Base-by-base conservation (phyloP, 2,329 filamentous ascomycete genomes). In the Talaromyces marneffei region DNA sequence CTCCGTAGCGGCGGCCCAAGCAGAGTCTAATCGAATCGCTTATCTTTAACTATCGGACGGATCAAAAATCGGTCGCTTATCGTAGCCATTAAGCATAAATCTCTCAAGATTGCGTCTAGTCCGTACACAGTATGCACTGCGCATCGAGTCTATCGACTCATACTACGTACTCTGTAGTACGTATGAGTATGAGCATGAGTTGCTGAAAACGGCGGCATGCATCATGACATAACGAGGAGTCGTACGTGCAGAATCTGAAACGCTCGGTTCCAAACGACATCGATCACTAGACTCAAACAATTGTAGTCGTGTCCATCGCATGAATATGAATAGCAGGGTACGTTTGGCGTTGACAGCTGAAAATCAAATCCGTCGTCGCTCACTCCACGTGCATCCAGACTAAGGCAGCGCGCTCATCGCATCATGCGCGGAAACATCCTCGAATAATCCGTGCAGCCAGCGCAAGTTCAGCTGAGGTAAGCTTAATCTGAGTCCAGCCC, bases 401-500 rank as follows among this genome's bases (percentile, higher is more conserved):
- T 10, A 31, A 20, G 53, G 18, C 6, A 25, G 14, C 31, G 27
- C 54, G 46, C 27, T 9, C 18, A 18, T 29, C 29, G 27, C 39
- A 57, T 35, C 39, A 57, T 35, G 18, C n/a, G 35, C 27, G 25
- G 55, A 57, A 37, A 35, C 9, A 16, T 23, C 18, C n/a, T 33
- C 48, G 48, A 52, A 35, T 52, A 20, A 50, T 29, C 46, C n/a
- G 46, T 31, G 27, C 46, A 50, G n/a, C n/a, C 27, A 20, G n/a
- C n/a, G n/a, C n/a, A 31, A 16, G 16, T 31, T 50, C 27, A 52
- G 48, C 48, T 52, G 48, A 52, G 35, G n/a, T 14, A 27, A 52
- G 29, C n/a, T n/a, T n/a, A n/a, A 52, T 52, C 48, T 52, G 48
- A 52, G 48, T 52, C 48, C 48, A 52, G 48, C 48, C 29, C 14